Conservation (phyloP, 129 eudicot genomes). For the Artemisia argyi region DNA sequence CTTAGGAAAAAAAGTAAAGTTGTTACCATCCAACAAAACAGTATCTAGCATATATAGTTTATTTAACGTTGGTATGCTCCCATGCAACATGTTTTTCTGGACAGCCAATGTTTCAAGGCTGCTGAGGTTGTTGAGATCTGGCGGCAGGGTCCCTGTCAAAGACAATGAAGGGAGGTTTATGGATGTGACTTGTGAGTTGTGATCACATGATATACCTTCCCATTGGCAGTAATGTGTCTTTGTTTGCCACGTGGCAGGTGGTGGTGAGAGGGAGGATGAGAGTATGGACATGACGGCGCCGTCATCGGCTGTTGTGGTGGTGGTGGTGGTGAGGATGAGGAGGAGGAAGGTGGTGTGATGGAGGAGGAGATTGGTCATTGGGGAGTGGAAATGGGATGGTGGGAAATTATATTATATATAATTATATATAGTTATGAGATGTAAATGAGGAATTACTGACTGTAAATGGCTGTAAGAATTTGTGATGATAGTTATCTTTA, state of each 20-base stretch:
- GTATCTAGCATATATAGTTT: background rate
- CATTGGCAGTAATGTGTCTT: background rate
- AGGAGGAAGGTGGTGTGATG: conserved; percentile 25
- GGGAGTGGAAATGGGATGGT: background rate
- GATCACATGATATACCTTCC: conserved; percentile 14
- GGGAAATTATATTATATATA: too few species aligned
- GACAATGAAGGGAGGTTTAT: background rate
- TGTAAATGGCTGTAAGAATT: background rate
- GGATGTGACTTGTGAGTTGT: background rate
- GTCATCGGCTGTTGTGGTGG: conserved; percentile 27
- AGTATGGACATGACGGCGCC: conserved; percentile 38
- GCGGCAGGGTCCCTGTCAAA: conserved; percentile 5
- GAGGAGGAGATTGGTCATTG: conserved; percentile 1
- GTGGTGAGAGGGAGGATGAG: conserved; percentile 23
- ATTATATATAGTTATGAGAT: too few species aligned
- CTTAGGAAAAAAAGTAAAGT: conserved; percentile 1
- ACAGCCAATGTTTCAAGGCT: conserved; percentile 3
- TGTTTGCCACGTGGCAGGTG: conserved; percentile 41
- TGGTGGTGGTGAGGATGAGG: conserved; percentile 11
- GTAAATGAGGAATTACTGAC: too few species aligned
- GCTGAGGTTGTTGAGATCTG: conserved; percentile 5
- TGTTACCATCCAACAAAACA: background rate
- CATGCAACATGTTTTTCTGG: background rate
- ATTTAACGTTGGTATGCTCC: background rate
- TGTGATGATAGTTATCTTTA: too few species aligned